Percentiles rank a stretch among this genome's conserved stretches.
Evolutionary conservation across 2,329 filamentous ascomycete species (phyloP).

Genomic region (Drechslerella dactyloides): DNA sequence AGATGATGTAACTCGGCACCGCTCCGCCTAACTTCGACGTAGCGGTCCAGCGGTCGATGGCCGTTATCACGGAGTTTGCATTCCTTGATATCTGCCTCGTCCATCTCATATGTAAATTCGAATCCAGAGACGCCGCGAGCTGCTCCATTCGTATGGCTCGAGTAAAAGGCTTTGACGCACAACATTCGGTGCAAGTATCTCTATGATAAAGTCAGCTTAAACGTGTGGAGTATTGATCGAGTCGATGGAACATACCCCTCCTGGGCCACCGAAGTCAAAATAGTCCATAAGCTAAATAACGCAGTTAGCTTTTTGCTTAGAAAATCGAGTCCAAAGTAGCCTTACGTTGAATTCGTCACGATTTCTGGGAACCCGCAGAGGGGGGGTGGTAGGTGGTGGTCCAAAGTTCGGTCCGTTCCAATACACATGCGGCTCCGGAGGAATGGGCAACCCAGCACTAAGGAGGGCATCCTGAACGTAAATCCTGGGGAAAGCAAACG

Average conservation of each 20-base stretch:
- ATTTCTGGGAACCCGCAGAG: slow-evolving; percentile 41
- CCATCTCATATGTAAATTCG: slow-evolving; percentile 49
- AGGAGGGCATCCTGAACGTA: slow-evolving; percentile 46
- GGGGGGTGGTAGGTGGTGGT: slow-evolving; percentile 29
- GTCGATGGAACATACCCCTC: slow-evolving; percentile 25
- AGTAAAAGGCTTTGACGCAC: slow-evolving; percentile 48
- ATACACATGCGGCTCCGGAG: slow-evolving; percentile 41
- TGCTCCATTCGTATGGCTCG: slow-evolving; percentile 41
- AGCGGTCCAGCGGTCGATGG: slow-evolving; percentile 19
- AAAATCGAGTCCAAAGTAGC: not conserved
- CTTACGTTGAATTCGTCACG: slow-evolving; percentile 47
- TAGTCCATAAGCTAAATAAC: slow-evolving; percentile 43
- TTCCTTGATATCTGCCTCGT: slow-evolving; percentile 39
- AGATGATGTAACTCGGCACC: slow-evolving; percentile 43
- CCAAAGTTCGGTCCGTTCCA: slow-evolving; percentile 49
- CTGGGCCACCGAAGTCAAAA: slow-evolving; percentile 46
- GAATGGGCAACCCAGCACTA: slow-evolving; percentile 26
- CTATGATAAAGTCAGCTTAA: slow-evolving; percentile 20
- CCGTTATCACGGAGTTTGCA: slow-evolving; percentile 30
- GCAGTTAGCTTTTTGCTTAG: slow-evolving; percentile 7
- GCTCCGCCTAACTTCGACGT: slow-evolving; percentile 36
- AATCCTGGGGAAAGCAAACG: slow-evolving; percentile 41
- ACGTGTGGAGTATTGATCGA: not conserved
- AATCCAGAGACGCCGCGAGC: slow-evolving; percentile 46
- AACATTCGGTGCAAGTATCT: slow-evolving; percentile 42